Evolutionary conservation across 2,329 filamentous ascomycete species (phyloP), one percentile per base, ranked within the genome.

Genomic region (Rhinocladiella mackenziei): DNA sequence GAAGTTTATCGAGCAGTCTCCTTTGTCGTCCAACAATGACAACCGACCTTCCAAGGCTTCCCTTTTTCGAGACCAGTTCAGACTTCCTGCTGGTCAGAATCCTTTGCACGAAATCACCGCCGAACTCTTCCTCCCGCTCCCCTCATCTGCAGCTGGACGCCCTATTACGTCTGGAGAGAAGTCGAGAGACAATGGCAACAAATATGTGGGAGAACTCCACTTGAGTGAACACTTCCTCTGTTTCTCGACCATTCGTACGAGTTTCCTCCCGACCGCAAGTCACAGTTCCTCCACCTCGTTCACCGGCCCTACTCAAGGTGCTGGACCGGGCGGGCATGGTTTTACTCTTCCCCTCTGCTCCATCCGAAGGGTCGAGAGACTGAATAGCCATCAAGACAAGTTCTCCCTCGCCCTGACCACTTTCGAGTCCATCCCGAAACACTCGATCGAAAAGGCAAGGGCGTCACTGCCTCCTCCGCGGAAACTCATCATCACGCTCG

Each of bases 21-120:
- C 88, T 64, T 80, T 86, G 58, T 73, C 86, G 53, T 80, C 81
- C 56, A 76, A 86, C 48, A 80, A 83, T 56, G 78, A 81, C 60
- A 86, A 92, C 67, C 79, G 78, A 53, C 89, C 89, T 37, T 91
- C 89, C 62, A 97, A 96, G 71, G 82, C 89, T 43, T 84, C 85
- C 39, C 80, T 97, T 47, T 98, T 97, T 72, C 89, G 92, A 70
- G 84, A 85, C 65, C 92, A 98, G 69, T 98, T 98, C 72, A 87
- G 92, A 56, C 83, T 98, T 23, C 92, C 92, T 33, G 81, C 88
- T 61, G 84, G 87, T 28, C 91, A 98, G 69, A 89, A 86, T 52
- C 92, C 92, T 43, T 77, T 97, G 45, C 89, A 94, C 70, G 92
- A 98, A 73, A 96, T 98, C 69, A 89, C 86, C 50, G 89, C 92